These are phyloP conservation scores for Nidularia sp. DNA, from an alignment of 768 basidiomycete genomes.

Conservation along the genomic window DNA sequence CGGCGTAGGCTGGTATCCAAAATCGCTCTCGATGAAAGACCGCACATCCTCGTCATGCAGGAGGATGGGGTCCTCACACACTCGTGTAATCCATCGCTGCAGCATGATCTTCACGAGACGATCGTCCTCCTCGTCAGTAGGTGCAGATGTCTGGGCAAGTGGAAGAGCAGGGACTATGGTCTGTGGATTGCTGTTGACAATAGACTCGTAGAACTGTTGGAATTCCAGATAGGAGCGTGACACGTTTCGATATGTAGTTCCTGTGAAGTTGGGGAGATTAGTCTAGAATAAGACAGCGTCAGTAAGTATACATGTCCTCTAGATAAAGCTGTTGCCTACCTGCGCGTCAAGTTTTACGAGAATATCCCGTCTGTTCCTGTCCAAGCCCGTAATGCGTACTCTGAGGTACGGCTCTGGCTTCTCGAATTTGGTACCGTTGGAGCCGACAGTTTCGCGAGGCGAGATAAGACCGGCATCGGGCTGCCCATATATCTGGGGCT, in stretches of 20 bases:
- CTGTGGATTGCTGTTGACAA: constrained; percentile 89
- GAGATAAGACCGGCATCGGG: constrained; percentile 82
- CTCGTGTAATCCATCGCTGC: constrained; percentile 89
- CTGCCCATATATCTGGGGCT: constrained; percentile 85
- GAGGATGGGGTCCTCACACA: constrained; percentile 89
- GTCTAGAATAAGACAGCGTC: constrained; percentile 49
- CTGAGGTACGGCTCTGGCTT: constrained; percentile 81
- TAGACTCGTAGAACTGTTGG: constrained; percentile 87
- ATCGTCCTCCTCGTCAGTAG: constrained; percentile 98
- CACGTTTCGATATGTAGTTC: constrained; percentile 87
- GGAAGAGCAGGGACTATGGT: constrained; percentile 96
- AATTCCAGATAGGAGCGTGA: constrained; percentile 95
- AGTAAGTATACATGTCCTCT: not conserved
- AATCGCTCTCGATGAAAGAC: constrained; percentile 95
- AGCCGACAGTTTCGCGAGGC: constrained; percentile 56
- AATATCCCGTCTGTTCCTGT: constrained; percentile 93
- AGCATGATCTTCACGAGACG: constrained; percentile 91
- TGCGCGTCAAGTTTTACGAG: constrained; percentile 94
- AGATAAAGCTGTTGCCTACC: constrained; percentile 39
- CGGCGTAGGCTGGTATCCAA: constrained; percentile 89
- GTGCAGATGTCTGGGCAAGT: constrained; percentile 93
- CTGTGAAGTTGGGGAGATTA: constrained; percentile 88
- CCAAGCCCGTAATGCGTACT: constrained; percentile 85
- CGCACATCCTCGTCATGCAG: constrained; percentile 90
- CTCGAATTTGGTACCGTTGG: constrained; percentile 72